Evolutionary conservation across 2,329 filamentous ascomycete species (phyloP).

Genomic region (Verticillium albo-atrum): DNA sequence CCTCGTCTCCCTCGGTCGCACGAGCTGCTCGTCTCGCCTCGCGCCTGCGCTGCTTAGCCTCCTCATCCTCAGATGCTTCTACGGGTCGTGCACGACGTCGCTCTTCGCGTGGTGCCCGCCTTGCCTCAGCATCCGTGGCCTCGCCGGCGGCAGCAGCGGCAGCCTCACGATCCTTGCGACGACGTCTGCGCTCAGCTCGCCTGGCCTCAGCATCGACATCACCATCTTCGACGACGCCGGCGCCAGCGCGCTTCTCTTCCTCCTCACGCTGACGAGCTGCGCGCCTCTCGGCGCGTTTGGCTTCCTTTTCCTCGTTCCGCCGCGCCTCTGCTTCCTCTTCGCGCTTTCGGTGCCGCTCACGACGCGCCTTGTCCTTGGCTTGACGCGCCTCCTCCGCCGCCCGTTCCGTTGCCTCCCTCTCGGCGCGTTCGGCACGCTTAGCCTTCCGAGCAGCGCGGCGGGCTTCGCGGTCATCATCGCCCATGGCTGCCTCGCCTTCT

Average conservation of each 20-base stretch:
- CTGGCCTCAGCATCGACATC: slow-evolving; percentile 43
- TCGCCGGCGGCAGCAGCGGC: slow-evolving; percentile 35
- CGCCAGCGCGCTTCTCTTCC: slow-evolving; percentile 39
- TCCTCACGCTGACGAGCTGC: slow-evolving; percentile 44
- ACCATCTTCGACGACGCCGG: slow-evolving; percentile 39
- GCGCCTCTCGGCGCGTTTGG: slow-evolving; percentile 50
- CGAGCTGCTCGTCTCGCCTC: slow-evolving; percentile 45
- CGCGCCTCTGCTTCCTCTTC: slow-evolving; percentile 54
- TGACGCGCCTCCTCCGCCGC: slow-evolving; percentile 47
- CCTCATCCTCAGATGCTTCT: slow-evolving; percentile 44
- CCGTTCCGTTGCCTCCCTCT: slow-evolving; percentile 18
- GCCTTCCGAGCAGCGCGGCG: slow-evolving; percentile 59
- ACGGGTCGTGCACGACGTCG: slow-evolving; percentile 42
- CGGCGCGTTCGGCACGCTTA: slow-evolving; percentile 43
- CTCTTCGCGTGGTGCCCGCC: slow-evolving; percentile 39
- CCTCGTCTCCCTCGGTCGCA: slow-evolving; percentile 32
- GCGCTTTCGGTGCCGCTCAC: slow-evolving; percentile 49
- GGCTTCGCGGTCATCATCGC: slow-evolving; percentile 51
- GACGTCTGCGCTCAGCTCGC: slow-evolving; percentile 44
- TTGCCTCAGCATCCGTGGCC: slow-evolving; percentile 44
- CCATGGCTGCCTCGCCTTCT: slow-evolving; percentile 42
- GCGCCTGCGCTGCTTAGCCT: slow-evolving; percentile 48
- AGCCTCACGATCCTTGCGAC: slow-evolving; percentile 44
- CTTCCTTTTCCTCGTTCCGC: slow-evolving; percentile 54
- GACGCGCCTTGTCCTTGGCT: slow-evolving; percentile 51